These are phyloP conservation scores for Penicillium palitans DNA, from an alignment of 2,329 filamentous ascomycete species.

Conservation along the genomic window DNA sequence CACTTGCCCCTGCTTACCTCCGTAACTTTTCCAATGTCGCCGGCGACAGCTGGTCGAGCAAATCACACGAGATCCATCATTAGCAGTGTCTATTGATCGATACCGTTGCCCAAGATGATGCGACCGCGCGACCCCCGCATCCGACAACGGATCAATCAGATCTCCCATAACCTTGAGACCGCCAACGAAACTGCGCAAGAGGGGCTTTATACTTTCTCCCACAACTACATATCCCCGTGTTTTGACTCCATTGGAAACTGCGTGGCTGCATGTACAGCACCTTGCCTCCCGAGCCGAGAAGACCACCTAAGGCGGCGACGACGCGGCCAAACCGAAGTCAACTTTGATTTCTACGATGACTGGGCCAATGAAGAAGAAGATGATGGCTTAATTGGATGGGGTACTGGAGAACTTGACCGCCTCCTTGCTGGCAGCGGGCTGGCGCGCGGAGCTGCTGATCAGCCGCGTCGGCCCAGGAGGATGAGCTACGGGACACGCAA, in stretches of 20 bases:
- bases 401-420: constrained; percentile 80
- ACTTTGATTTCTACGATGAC: constrained; percentile 97
- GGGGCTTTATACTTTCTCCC: constrained; percentile 83
- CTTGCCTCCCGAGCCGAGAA: constrained; percentile 67
- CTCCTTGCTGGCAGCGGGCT: constrained; percentile 68
- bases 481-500: constrained; percentile 87
- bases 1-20: constrained; percentile 14
- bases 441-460: constrained; percentile 48
- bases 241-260: constrained; percentile 66
- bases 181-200: constrained; percentile 91
- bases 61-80: background rate
- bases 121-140: constrained; percentile 75
- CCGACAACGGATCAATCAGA: constrained; percentile 89
- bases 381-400: constrained; percentile 70
- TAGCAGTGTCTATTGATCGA: background rate
- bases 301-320: constrained; percentile 72
- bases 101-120: constrained; percentile 51
- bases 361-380: constrained; percentile 72
- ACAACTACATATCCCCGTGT: constrained; percentile 82
- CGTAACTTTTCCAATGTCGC: constrained; percentile 17
- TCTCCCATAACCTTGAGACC: constrained; percentile 84
- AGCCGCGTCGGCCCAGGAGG: constrained; percentile 71
- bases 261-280: constrained; percentile 68
- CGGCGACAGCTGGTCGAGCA: constrained; percentile 15
- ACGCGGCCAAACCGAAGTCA: constrained; percentile 70